Evolutionary conservation across 768 basidiomycete genomes (phyloP), one percentile per base, ranked within the genome.

Genomic region (Hygrophorus russula): DNA sequence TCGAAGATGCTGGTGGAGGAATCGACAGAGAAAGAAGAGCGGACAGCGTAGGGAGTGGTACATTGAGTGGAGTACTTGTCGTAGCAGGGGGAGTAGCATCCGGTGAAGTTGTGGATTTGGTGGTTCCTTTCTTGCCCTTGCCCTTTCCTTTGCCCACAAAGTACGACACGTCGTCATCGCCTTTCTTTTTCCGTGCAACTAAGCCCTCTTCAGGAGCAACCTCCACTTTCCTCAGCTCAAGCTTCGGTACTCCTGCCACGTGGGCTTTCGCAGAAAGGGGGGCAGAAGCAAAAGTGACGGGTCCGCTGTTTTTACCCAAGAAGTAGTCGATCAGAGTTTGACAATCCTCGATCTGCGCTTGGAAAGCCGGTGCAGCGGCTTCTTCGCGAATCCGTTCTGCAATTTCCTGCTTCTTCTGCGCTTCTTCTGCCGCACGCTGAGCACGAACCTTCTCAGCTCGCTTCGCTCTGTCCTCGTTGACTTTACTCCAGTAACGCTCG

Each of bases 301-400:
- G 63, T 11, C 67, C 72, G 32, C 65, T 65, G 35, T 64, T 62
- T 61, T 81, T 85, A 17, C 83, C 83, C 13, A 74, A 79, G 63
- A 96, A 79, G 56, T 70, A 79, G 60, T 91, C 84, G 57, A 94
- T 82, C 51, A 96, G 77, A 3, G 85, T 94, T 56, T 88, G 83
- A 66, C 92, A 97, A 59, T 98, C 96, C 67, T 98, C 90, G 54
- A 99, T 91, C 59, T 97, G 79, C 42, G 79, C 71, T 55, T 89
- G 87, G 72, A 76, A 98, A 0, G 96, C 96, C 19, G 96, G 93
- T 17, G 72, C 56, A 46, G 80, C 77, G 17, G 96, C 96, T 58
- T 98, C 92, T 47, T 99, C 96, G 41, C 85, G 79, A 37, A 97
- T 60, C 31, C 78, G 81, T 51, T 84, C 75, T 8, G 77, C 82